A percentile compares a stretch with the other conserved stretches of the same genome.
Conservation (phyloP, 305 asterid species). For the Fraxinus floribunda region DNA sequence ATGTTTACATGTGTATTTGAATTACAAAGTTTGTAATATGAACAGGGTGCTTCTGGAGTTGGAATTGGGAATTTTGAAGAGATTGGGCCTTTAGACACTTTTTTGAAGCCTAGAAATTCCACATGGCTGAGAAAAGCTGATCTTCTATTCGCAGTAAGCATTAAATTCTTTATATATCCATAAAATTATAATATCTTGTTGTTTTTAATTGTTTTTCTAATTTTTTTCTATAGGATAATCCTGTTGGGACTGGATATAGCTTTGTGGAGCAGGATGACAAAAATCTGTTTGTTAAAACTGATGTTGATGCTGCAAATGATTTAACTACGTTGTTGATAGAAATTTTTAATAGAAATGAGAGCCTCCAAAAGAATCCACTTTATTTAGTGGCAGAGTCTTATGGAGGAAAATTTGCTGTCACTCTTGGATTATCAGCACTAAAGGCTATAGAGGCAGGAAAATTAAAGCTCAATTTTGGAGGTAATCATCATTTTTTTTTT, state of each 20-base stretch:
- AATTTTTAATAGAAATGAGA: constrained; percentile 55
- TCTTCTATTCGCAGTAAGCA: constrained; percentile 83
- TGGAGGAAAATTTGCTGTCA: constrained; percentile 89
- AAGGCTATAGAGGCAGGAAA: constrained; percentile 61
- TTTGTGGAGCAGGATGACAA: constrained; percentile 64
- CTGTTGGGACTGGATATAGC: constrained; percentile 96
- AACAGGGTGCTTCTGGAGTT: constrained; percentile 91
- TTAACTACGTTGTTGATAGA: constrained; percentile 63
- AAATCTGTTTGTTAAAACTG: constrained; percentile 62
- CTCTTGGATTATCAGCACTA: constrained; percentile 76
- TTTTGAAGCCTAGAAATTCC: constrained; percentile 76
- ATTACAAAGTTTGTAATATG: neutral
- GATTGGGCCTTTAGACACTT: constrained; percentile 75
- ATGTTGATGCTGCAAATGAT: constrained; percentile 80
- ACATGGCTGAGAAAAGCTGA: constrained; percentile 89
- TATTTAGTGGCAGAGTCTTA: constrained; percentile 92
- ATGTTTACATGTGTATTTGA: neutral
- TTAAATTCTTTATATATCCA: neutral
- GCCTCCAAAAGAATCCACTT: constrained; percentile 68
- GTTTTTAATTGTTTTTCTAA: neutral
- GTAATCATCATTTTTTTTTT: constrained; percentile 24
- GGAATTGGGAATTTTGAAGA: constrained; percentile 90
- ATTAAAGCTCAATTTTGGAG: constrained; percentile 78
- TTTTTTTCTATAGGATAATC: constrained; percentile 63
- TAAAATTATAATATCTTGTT: neutral